Evolutionary conservation across 2,329 filamentous ascomycete species (phyloP).

Genomic region (Lachnellula cervina): DNA sequence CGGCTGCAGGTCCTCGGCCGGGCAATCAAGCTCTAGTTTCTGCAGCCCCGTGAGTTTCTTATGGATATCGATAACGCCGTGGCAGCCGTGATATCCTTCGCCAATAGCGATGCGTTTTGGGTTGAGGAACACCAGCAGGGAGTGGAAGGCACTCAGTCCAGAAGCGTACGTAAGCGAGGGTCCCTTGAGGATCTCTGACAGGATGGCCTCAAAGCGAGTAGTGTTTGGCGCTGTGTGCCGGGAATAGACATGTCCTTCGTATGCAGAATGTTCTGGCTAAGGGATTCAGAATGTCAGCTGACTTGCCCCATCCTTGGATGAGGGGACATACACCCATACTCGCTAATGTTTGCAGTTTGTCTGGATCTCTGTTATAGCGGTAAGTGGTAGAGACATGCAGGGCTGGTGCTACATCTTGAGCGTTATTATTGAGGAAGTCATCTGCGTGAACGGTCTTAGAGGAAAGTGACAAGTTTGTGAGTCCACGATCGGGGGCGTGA

Average conservation of each 20-base stretch:
- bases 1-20: constrained; percentile 58
- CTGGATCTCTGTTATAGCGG: constrained; percentile 69
- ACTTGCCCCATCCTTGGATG: constrained; percentile 10
- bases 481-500: constrained; percentile 8
- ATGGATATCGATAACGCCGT: constrained; percentile 74
- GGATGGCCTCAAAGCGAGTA: constrained; percentile 78
- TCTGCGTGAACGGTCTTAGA: constrained; percentile 80
- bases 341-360: constrained; percentile 49
- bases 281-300: constrained; percentile 24
- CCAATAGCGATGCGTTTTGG: constrained; percentile 79
- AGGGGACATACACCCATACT: constrained; percentile 50
- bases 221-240: constrained; percentile 73
- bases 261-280: constrained; percentile 45
- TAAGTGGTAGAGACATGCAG: constrained; percentile 91
- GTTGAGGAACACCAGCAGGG: constrained; percentile 76
- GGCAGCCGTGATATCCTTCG: constrained; percentile 88
- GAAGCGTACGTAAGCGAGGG: constrained; percentile 74
- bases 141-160: constrained; percentile 84
- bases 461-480: constrained; percentile 47
- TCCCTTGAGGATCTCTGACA: constrained; percentile 66
- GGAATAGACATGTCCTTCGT: constrained; percentile 76
- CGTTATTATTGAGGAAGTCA: constrained; percentile 68
- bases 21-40: constrained; percentile 66
- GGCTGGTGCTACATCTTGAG: constrained; percentile 78
- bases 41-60: constrained; percentile 70